phyloP scores from a whole-genome alignment of 1,284 basidiomycete genomes.

The Abortiporus biennis region DNA sequence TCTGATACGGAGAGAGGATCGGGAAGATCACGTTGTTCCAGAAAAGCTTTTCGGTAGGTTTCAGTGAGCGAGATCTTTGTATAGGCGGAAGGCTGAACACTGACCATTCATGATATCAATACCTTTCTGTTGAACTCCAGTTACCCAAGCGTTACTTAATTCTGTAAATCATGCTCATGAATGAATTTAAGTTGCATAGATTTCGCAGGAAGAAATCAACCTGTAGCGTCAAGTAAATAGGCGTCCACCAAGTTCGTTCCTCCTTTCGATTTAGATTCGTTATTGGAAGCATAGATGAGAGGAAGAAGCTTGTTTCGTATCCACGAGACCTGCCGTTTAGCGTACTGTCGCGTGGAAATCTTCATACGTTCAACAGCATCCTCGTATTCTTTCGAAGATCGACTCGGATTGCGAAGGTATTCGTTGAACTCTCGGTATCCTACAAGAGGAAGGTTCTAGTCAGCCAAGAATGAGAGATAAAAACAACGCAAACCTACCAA shows the following conservation, averaged over 20 bases:
- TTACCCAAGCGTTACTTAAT: slow-evolving; percentile 56
- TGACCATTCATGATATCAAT: slow-evolving; percentile 37
- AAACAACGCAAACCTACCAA: slow-evolving; percentile 53
- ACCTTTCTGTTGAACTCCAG: slow-evolving; percentile 47
- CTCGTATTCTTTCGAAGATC: slow-evolving; percentile 41
- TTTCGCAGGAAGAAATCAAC: slow-evolving; percentile 34
- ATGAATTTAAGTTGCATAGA: slow-evolving; percentile 1
- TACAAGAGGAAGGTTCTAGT: slow-evolving; percentile 26
- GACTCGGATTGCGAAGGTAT: slow-evolving; percentile 46
- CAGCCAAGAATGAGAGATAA: slow-evolving; percentile 1
- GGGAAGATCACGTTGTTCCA: slow-evolving; percentile 45
- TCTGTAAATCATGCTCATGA: no score
- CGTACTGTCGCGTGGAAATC: slow-evolving; percentile 84
- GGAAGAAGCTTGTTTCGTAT: slow-evolving; percentile 88
- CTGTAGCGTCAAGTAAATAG: slow-evolving; percentile 75
- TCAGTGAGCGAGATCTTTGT: no score
- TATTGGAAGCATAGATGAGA: slow-evolving; percentile 50
- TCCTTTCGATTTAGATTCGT: slow-evolving; percentile 15
- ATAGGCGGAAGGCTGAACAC: not conserved
- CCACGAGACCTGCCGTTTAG: slow-evolving; percentile 91
- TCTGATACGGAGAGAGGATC: slow-evolving; percentile 55
- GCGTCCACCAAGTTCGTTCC: slow-evolving; percentile 25
- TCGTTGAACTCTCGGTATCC: slow-evolving; percentile 85
- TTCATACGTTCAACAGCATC: slow-evolving; percentile 80
- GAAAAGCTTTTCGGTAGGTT: slow-evolving; percentile 40